Percentiles rank a stretch among this genome's conserved stretches.
Conservation (phyloP, 2,329 filamentous ascomycete species). For the Fusarium fracticaudum region DNA sequence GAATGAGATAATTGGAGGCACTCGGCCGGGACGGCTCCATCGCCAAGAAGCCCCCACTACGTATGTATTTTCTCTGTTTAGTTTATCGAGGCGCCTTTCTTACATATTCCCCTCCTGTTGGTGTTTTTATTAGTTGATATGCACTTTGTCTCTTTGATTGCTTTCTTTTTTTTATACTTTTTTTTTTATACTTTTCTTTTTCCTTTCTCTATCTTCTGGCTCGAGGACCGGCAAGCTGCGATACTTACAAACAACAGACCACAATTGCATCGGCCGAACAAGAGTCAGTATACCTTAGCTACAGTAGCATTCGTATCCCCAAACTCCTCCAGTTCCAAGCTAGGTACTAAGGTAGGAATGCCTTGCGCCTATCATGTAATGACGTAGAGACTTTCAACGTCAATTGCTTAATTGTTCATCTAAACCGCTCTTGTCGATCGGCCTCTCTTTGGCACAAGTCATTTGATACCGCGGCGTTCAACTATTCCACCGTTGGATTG, state of each 20-base stretch:
- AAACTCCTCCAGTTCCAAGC: not conserved
- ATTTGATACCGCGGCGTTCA: not conserved
- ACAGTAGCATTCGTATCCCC: not conserved
- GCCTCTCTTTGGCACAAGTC: constrained; percentile 4
- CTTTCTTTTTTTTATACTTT: not conserved
- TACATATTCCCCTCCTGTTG: not conserved
- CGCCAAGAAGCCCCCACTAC: constrained; percentile 25
- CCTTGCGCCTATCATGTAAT: constrained; percentile 13
- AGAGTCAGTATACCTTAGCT: not conserved
- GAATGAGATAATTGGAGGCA: constrained; percentile 27
- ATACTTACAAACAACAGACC: not conserved
- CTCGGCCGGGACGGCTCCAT: constrained; percentile 20
- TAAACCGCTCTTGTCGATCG: constrained; percentile 8
- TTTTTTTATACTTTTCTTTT: not conserved
- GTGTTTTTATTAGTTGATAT: not conserved
- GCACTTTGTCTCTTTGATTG: not conserved
- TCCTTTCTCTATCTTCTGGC: not conserved
- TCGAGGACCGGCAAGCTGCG: not conserved
- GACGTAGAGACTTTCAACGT: constrained; percentile 6
- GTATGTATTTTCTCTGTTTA: constrained; percentile 8
- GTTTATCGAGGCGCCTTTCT: constrained; percentile 1
- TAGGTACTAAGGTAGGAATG: not conserved
- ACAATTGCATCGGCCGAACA: not conserved
- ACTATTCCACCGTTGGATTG: constrained; percentile 1
- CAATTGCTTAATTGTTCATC: not conserved